Base-by-base conservation (phyloP, 1,139 yeast species). In the Hemisphaericaspora lyxosophila region DNA sequence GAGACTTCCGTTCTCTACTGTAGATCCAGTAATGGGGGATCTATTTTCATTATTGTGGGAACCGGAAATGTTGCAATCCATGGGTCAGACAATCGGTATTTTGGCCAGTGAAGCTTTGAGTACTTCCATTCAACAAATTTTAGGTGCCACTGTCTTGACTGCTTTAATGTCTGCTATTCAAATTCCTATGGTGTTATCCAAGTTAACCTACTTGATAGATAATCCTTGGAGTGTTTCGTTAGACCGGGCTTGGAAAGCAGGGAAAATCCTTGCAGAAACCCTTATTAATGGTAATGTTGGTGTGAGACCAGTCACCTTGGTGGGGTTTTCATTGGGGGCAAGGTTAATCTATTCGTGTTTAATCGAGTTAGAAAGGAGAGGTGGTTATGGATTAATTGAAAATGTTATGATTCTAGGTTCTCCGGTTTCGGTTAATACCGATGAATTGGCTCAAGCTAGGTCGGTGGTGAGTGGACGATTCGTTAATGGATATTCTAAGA, bases 21-120 rank as follows among this genome's bases (percentile, higher is more conserved):
- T 92, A 5, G 98, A 94, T 57, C 98, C 98, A 0, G 87, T 90
- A 0, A 89, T 92, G 94, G 98, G 99, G 9, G 99, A 94, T 60
- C 67, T 92, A 51, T 85, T 85, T 53, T 88, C 97, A 0, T 70
- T 94, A 12, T 67, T 86, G 34, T 94, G 98, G 98, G 99, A 94
- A 59, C 99, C 99, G 0, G 98, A 94, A 51, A 87, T 94, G 95
- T 78, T 94, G 53, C 85, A 80, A 45, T 86, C 96, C 35, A 89
- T 88, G 79, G 98, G 98, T 53, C 97, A 92, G 58, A 94, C 98
- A 0, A 90, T 94, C 47, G 80, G 80, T 46, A 90, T 94, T 53
- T 72, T 94, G 41, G 98, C 98, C 0, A 85, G 94, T 31, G 99
- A 94, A 60, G 94, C 95, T 0, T 71, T 94, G 39, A 81, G 95